Conservation (phyloP, 345 rosid species). For the Viola odorata region DNA sequence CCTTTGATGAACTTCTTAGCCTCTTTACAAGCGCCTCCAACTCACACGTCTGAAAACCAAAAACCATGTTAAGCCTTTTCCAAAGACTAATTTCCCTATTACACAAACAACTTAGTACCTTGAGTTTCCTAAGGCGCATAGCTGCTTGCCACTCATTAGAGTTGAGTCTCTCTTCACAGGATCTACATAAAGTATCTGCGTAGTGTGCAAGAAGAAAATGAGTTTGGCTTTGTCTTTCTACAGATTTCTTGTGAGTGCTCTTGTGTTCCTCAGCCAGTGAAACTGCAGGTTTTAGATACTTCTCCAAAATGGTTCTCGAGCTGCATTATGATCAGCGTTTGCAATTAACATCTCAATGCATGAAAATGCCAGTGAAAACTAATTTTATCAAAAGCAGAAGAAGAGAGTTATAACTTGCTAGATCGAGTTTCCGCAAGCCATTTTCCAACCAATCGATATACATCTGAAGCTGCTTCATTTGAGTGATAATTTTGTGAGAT, state of each 20-base stretch:
- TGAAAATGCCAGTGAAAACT: conserved; percentile 7
- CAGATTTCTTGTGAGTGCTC: conserved; percentile 48
- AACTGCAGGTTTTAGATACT: conserved; percentile 88
- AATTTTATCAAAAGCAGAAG: conserved; percentile 13
- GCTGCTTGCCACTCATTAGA: conserved; percentile 99
- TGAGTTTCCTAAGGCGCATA: conserved; percentile 77
- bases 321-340: conserved; percentile 36
- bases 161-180: conserved; percentile 80
- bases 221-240: conserved; percentile 70
- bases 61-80: neutral
- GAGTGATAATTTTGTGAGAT: conserved; percentile 56
- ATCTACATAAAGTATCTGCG: conserved; percentile 83
- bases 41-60: conserved; percentile 53
- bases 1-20: conserved; percentile 62
- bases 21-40: conserved; percentile 67
- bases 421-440: conserved; percentile 99
- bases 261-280: conserved; percentile 57
- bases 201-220: conserved; percentile 93
- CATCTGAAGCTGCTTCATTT: conserved; percentile 65
- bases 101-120: conserved; percentile 36
- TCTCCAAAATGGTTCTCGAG: conserved; percentile 89
- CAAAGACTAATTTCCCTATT: neutral
- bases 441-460: conserved; percentile 81
- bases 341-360: conserved; percentile 15
- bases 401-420: conserved; percentile 56